Conservation (phyloP, 768 basidiomycete species). For the Holtermanniella nyarrowii region DNA sequence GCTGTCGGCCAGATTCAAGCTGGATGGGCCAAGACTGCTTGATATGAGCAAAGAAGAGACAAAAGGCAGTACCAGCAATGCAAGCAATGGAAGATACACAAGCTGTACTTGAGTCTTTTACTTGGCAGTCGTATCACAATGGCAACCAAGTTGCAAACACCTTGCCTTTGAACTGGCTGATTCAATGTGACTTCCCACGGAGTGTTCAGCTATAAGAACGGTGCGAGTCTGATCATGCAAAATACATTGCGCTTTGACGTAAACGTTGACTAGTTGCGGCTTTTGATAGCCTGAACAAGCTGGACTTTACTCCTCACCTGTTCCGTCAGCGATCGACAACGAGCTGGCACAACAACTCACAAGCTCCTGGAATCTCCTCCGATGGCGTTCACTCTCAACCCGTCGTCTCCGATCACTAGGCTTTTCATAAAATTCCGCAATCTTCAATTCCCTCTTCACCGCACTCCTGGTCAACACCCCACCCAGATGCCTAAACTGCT, state of each 20-base stretch:
- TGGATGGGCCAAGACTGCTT: conserved; percentile 16
- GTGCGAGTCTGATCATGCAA: too few species aligned
- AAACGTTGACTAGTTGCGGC: background rate
- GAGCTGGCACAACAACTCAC: conserved; percentile 20
- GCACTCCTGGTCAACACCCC: conserved; percentile 11
- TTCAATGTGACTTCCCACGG: too few species aligned
- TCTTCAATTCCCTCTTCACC: conserved; percentile 16
- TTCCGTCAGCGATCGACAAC: background rate
- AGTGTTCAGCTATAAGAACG: too few species aligned
- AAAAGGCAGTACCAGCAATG: too few species aligned
- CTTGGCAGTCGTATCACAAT: too few species aligned
- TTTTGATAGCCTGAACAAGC: background rate
- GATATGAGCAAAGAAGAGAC: too few species aligned
- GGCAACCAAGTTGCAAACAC: too few species aligned
- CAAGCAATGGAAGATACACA: too few species aligned
- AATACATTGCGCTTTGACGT: too few species aligned
- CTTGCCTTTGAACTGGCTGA: too few species aligned
- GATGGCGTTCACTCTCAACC: conserved; percentile 20
- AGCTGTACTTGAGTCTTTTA: too few species aligned
- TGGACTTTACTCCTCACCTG: background rate
- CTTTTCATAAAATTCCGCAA: conserved; percentile 22
- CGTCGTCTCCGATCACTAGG: conserved; percentile 20
- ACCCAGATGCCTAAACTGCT: conserved; percentile 1
- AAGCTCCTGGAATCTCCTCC: conserved; percentile 24
- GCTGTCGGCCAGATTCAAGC: conserved; percentile 17